These are phyloP conservation scores for Dipodascus albidus DNA, from an alignment of 805 yeast species.

Conservation along the genomic window DNA sequence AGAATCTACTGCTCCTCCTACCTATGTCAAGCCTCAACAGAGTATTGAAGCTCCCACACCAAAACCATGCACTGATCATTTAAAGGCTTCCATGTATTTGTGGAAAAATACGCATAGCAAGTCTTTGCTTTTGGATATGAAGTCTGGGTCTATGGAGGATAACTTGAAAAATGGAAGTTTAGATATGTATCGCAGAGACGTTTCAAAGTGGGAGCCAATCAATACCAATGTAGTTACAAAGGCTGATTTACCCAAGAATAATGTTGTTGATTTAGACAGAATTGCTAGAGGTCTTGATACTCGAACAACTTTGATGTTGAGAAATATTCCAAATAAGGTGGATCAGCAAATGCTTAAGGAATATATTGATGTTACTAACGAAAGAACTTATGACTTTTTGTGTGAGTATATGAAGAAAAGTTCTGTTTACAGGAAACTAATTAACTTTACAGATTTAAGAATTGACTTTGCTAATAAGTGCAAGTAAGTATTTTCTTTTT, in stretches of 20 bases:
- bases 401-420: constrained; percentile 23
- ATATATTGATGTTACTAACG: constrained; percentile 35
- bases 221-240: constrained; percentile 13
- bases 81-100: constrained; percentile 1
- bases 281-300: constrained; percentile 33
- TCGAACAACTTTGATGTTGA: constrained; percentile 40
- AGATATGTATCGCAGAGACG: constrained; percentile 1
- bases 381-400: constrained; percentile 28
- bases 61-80: neutral
- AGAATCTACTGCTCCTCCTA: constrained; percentile 8
- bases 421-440: neutral
- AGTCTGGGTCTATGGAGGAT: constrained; percentile 2
- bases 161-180: constrained; percentile 6
- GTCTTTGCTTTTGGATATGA: neutral
- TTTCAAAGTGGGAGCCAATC: neutral
- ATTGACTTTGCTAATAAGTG: constrained; percentile 42
- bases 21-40: neutral
- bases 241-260: constrained; percentile 24
- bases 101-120: constrained; percentile 3
- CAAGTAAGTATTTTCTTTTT: constrained; percentile 23
- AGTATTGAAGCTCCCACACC: neutral
- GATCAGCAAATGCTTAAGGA: constrained; percentile 35
- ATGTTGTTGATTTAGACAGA: constrained; percentile 30
- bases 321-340: constrained; percentile 44
- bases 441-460: constrained; percentile 29